Base-by-base conservation (phyloP, 164 flowering plant genomes). In the Santalum album region DNA sequence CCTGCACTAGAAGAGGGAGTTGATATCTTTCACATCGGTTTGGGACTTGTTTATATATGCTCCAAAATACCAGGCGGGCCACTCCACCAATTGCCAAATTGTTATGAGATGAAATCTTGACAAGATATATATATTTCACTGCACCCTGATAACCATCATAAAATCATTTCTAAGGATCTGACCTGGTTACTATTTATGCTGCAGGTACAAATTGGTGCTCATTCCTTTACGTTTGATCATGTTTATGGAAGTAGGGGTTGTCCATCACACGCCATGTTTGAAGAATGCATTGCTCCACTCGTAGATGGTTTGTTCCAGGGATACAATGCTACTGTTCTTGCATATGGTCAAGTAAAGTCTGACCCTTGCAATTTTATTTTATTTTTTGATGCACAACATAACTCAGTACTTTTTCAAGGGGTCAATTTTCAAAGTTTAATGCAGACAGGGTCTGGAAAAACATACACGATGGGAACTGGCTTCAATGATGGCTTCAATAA, bases 371-470 rank as follows among this genome's bases (percentile, higher is more conserved):
- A 43, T n/a, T 5, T n/a, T 32, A 12, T n/a, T 45, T 0, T 17
- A 21, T 3, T 3, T 0, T 22, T 7, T 1, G 24, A 5, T 1
- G 21, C 25, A 10, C 3, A 9, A 2, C 34, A 3, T 29, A 6
- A 21, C 3, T 5, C 24, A 12, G 9, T 12, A 4, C 11, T 45
- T 20, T 6, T 6, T 20, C 1, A 45, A 22, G 24, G 9, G 1
- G 25, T 21, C 21, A n/a, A 21, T 25, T 45, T 45, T 45, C 21
- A 21, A 45, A 22, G 14, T 45, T 22, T 29, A 9, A 29, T 45
- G 49, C 49, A 45, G 49, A 45, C 49, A 20, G 49, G 49, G 49
- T 45, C 49, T 45, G 49, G 49, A n/a, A 45, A 45, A 45, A 45
- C 49, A 21, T 45, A 45, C 49, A 45, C 49, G 2, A 45, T 45